phyloP scores from a whole-genome alignment of 2,329 filamentous ascomycete species.

The Paecilomyces fulvus region DNA sequence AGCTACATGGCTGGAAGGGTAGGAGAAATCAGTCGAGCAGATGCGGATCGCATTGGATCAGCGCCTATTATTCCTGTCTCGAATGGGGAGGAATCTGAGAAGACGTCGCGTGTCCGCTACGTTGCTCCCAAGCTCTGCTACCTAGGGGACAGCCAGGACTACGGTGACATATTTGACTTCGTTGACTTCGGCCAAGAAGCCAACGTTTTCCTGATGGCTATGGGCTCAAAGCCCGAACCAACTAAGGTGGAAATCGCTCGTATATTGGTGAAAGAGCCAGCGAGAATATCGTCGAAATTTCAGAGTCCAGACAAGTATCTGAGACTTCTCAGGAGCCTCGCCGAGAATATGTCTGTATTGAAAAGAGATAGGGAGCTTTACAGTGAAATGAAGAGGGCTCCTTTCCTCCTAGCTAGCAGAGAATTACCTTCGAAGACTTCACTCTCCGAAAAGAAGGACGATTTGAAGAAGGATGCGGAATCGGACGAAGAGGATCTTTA shows the following conservation, averaged over 20 bases:
- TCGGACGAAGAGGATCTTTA: slow-evolving; percentile 39
- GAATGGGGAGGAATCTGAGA: slow-evolving; percentile 28
- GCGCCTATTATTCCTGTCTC: slow-evolving; percentile 65
- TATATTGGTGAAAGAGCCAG: slow-evolving; percentile 75
- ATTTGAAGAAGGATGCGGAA: slow-evolving; percentile 10
- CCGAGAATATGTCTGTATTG: slow-evolving; percentile 60
- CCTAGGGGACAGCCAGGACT: slow-evolving; percentile 63
- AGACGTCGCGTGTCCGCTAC: slow-evolving; percentile 40
- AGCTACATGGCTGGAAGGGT: slow-evolving; percentile 74
- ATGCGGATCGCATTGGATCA: slow-evolving; percentile 52
- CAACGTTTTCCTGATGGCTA: slow-evolving; percentile 79
- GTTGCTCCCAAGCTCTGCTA: slow-evolving; percentile 69
- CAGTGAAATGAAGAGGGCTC: slow-evolving; percentile 62
- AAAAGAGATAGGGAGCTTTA: slow-evolving; percentile 74
- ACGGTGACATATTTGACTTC: slow-evolving; percentile 91
- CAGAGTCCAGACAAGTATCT: slow-evolving; percentile 81
- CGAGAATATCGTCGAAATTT: slow-evolving; percentile 69
- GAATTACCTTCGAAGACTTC: slow-evolving; percentile 47
- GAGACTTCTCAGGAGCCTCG: slow-evolving; percentile 68
- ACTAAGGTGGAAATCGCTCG: slow-evolving; percentile 77
- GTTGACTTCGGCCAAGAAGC: slow-evolving; percentile 85
- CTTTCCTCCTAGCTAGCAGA: slow-evolving; percentile 75
- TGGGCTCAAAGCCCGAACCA: slow-evolving; percentile 85
- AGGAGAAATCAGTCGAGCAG: slow-evolving; percentile 59
- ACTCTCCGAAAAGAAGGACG: slow-evolving; percentile 7